A percentile compares a stretch with the other conserved stretches of the same genome.
Evolutionary conservation across 2,329 filamentous ascomycete genomes (phyloP).

Genomic region (Sarocladium kiliense): DNA sequence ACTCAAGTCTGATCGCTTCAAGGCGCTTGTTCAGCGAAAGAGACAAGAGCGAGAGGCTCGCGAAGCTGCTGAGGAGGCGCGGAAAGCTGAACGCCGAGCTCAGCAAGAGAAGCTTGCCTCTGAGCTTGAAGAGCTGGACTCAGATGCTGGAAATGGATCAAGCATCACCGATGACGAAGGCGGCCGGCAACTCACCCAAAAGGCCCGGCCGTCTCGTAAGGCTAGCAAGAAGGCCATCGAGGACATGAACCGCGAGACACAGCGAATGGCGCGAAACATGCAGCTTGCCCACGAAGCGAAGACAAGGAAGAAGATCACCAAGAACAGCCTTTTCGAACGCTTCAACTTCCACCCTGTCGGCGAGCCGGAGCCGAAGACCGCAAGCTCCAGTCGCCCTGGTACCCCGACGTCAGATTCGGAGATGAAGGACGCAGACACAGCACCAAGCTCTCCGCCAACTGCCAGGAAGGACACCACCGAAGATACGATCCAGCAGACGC

Average conservation of each 20-base stretch:
- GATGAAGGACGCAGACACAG: conserved; percentile 52
- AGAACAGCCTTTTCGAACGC: conserved; percentile 72
- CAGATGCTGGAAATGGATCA: conserved; percentile 37
- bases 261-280: conserved; percentile 83
- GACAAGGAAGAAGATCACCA: conserved; percentile 87
- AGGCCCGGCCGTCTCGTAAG: conserved; percentile 67
- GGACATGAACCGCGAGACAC: conserved; percentile 92
- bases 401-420: conserved; percentile 50
- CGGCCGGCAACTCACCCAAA: conserved; percentile 63
- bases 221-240: conserved; percentile 92
- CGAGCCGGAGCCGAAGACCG: conserved; percentile 27
- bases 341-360: conserved; percentile 66
- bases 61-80: conserved; percentile 53
- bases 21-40: conserved; percentile 69
- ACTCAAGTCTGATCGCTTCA: conserved; percentile 55
- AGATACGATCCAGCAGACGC: conserved; percentile 11
- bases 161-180: conserved; percentile 57
- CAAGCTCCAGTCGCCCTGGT: conserved; percentile 52
- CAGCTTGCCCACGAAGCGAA: conserved; percentile 85
- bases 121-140: conserved; percentile 28
- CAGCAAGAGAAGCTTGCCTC: conserved; percentile 29
- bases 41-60: conserved; percentile 63
- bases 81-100: conserved; percentile 37
- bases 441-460: conserved; percentile 63
- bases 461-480: conserved; percentile 23